These are phyloP conservation scores for Thymus quinquecostatus DNA, from an alignment of 257 asterid species.

Conservation along the genomic window DNA sequence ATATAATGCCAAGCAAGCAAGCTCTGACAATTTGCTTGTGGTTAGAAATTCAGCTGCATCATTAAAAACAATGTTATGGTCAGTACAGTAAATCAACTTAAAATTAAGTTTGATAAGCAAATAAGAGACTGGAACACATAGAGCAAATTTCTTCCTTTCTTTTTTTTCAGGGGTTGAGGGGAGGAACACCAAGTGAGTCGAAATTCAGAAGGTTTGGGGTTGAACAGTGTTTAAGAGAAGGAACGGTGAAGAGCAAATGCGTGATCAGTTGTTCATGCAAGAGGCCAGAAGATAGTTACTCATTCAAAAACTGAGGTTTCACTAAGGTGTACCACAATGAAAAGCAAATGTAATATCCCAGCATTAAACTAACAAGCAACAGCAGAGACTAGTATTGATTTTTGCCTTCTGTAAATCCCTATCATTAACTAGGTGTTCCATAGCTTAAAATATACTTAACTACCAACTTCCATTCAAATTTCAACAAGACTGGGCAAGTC, in stretches of 20 bases:
- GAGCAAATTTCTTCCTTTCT: too few species aligned
- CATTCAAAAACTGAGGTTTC: neutral
- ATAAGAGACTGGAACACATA: neutral
- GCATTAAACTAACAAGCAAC: constrained; percentile 24
- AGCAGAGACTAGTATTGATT: constrained; percentile 19
- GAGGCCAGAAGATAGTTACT: neutral
- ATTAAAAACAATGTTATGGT: constrained; percentile 18
- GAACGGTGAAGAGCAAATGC: constrained; percentile 18
- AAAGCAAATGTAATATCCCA: neutral
- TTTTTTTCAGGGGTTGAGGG: too few species aligned
- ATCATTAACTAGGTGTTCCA: neutral
- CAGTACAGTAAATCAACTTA: constrained; percentile 19
- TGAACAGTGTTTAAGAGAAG: neutral
- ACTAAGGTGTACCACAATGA: neutral
- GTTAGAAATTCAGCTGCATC: constrained; percentile 95
- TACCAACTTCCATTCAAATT: constrained; percentile 17
- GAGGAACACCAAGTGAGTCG: neutral
- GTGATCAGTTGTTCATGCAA: constrained; percentile 6
- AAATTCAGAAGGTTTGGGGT: neutral
- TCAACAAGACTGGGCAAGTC: neutral
- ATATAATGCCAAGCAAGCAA: constrained; percentile 93
- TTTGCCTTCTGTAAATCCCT: neutral
- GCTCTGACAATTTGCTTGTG: constrained; percentile 91
- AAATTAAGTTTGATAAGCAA: constrained; percentile 11
- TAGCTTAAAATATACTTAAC: constrained; percentile 12